Base-by-base conservation (phyloP, 2,329 filamentous ascomycete species). In the Colletotrichum sp. region DNA sequence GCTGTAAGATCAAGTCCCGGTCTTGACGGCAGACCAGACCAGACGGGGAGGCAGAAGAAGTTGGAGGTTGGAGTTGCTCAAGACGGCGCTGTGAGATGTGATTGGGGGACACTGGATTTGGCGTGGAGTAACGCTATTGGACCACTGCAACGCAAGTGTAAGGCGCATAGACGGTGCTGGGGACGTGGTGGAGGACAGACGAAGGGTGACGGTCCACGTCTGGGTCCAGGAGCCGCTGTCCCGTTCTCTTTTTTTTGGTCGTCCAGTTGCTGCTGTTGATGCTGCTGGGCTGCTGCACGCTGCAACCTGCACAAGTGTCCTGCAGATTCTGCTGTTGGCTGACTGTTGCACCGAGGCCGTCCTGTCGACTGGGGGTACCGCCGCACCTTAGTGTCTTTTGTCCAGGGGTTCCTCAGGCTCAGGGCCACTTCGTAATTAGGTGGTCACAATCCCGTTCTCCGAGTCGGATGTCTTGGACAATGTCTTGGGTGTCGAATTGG, bases 111-210 rank as follows among this genome's bases (percentile, higher is more conserved):
- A 76, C 72, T 70, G 73, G 71, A 71, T 73, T 51, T 78, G 77
- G 81, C 81, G 81, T 82, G 81, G 80, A 79, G 69, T 76, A 57
- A 74, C 72, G 69, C 77, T 78, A 82, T 82, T 82, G 81, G 81
- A 77, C 75, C 73, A 47, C 66, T 70, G 55, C 67, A 33, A 74
- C 64, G 58, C 77, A 70, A 67, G 72, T 58, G 69, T 64, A 66
- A 66, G 70, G 66, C 62, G 73, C 70, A 70, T 70, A 66, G 73
- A 66, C 73, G 65, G 55, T 65, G 69, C 47, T 69, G 70, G 69
- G 64, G 38, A 70, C 34, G 68, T 34, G 33, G 66, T 72, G 58
- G 57, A 70, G 69, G 63, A 61, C 47, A 54, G 70, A 69, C 55
- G 66, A 59, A 61, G 58, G 31, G 58, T 38, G 69, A 31, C 66